These are phyloP conservation scores for Wickerhamomyces tratensis DNA, from an alignment of 805 yeast species.

Conservation along the genomic window DNA sequence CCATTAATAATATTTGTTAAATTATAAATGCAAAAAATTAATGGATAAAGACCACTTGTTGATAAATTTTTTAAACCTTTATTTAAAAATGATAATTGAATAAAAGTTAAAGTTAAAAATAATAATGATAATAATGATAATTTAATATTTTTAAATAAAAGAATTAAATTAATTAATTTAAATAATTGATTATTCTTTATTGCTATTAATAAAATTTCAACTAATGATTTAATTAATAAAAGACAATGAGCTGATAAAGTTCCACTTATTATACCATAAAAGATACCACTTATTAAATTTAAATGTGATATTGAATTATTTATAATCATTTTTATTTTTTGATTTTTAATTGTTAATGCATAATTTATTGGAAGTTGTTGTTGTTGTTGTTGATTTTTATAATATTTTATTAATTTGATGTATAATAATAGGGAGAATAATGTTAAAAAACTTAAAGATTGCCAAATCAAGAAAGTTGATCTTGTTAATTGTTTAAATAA, in stretches of 20 bases:
- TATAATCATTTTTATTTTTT: neutral
- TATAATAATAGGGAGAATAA: constrained; percentile 21
- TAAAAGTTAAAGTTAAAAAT: constrained; percentile 45
- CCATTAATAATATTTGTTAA: constrained; percentile 59
- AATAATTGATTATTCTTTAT: constrained; percentile 12
- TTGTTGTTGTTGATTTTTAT: no score
- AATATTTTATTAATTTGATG: constrained; percentile 13
- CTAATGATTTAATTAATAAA: constrained; percentile 74
- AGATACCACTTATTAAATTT: constrained; percentile 40
- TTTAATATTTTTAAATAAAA: no score
- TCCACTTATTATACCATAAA: constrained; percentile 65
- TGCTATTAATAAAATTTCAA: constrained; percentile 51
- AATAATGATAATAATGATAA: constrained; percentile 5
- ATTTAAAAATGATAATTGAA: constrained; percentile 67
- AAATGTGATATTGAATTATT: constrained; percentile 3
- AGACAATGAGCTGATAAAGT: constrained; percentile 79
- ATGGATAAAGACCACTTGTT: constrained; percentile 74
- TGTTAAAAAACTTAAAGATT: constrained; percentile 23
- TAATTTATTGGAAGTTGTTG: neutral
- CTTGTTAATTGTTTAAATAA: constrained; percentile 32
- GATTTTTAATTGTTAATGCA: neutral
- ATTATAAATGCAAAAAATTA: constrained; percentile 79
- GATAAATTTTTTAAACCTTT: constrained; percentile 60
- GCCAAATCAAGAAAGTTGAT: constrained; percentile 50
- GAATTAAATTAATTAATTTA: constrained; percentile 27